phyloP scores from a whole-genome alignment of 345 rosid genomes.

The Lepidium didymum region DNA sequence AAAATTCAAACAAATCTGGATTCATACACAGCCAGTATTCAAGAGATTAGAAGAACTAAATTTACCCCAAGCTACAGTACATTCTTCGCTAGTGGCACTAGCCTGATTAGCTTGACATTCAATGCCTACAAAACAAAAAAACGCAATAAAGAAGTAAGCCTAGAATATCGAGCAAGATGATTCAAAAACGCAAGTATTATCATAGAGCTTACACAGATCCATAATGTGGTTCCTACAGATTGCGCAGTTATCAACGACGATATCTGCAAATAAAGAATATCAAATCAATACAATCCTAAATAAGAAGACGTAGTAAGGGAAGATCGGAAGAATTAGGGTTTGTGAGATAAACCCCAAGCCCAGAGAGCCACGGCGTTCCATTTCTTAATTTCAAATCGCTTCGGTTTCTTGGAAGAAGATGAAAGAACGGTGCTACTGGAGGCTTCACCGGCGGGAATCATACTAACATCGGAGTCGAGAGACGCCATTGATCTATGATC shows the following conservation, averaged over 20 bases:
- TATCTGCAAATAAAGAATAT: conserved; percentile 42
- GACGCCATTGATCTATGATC: conserved; percentile 37
- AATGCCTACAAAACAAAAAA: conserved; percentile 37
- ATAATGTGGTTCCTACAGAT: conserved; percentile 83
- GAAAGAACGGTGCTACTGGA: conserved; percentile 41
- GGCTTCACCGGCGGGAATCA: conserved; percentile 61
- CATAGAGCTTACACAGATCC: conserved; percentile 59
- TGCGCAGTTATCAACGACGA: conserved; percentile 82
- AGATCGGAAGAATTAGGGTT: conserved; percentile 6
- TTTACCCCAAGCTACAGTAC: conserved; percentile 93
- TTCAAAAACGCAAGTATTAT: neutral
- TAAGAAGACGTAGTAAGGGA: neutral
- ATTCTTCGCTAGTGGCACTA: conserved; percentile 78
- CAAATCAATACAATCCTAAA: neutral
- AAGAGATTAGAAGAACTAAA: neutral
- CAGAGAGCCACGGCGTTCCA: conserved; percentile 88
- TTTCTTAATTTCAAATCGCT: conserved; percentile 73
- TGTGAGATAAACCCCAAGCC: conserved; percentile 65
- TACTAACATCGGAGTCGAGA: conserved; percentile 57
- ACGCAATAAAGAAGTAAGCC: neutral
- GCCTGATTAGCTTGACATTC: conserved; percentile 91
- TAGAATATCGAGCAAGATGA: neutral
- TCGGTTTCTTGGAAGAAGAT: conserved; percentile 53
- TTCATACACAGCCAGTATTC: neutral
- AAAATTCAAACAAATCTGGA: neutral